phyloP scores from a whole-genome alignment of 139 green algal species.

The Closterium sp. region DNA sequence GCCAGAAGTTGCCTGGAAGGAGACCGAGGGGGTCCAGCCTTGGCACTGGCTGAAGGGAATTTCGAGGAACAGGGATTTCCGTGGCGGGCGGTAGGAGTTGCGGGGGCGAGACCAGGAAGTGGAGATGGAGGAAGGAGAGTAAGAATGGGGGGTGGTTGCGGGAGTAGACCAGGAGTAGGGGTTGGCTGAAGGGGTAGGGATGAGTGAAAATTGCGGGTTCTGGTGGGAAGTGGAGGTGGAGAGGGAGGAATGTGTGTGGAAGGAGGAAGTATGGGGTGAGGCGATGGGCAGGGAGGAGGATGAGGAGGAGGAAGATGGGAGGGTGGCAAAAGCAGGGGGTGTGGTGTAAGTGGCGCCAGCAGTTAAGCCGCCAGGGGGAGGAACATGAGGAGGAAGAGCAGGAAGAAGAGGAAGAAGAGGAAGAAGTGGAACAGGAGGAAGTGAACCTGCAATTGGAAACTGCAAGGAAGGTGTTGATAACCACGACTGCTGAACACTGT shows the following conservation, averaged over 20 bases:
- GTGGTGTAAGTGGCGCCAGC: not conserved
- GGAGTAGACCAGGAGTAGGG: not conserved
- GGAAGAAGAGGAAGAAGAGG: not conserved
- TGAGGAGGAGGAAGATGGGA: not conserved
- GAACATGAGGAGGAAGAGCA: not conserved
- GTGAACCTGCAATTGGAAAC: not conserved
- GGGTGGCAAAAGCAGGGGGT: not conserved
- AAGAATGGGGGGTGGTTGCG: not conserved
- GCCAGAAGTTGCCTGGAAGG: not conserved
- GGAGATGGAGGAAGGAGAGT: not conserved
- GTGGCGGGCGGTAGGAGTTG: constrained; percentile 4
- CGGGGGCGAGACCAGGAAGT: not conserved
- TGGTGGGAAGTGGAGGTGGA: not conserved
- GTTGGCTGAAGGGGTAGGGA: not conserved
- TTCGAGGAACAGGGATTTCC: not conserved
- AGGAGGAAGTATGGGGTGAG: not conserved
- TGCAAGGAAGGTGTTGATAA: not conserved
- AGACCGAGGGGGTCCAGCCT: not conserved
- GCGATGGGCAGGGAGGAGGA: not conserved
- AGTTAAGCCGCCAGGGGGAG: not conserved
- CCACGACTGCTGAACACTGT: not conserved
- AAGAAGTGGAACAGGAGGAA: not conserved
- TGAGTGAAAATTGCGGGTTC: not conserved
- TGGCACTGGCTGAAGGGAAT: constrained; percentile 18
- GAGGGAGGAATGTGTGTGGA: not conserved